Percentiles rank a stretch among this genome's conserved stretches.
These are phyloP conservation scores for Tetracladium maxilliforme DNA, from an alignment of 2,329 filamentous ascomycete genomes.

Conservation along the genomic window DNA sequence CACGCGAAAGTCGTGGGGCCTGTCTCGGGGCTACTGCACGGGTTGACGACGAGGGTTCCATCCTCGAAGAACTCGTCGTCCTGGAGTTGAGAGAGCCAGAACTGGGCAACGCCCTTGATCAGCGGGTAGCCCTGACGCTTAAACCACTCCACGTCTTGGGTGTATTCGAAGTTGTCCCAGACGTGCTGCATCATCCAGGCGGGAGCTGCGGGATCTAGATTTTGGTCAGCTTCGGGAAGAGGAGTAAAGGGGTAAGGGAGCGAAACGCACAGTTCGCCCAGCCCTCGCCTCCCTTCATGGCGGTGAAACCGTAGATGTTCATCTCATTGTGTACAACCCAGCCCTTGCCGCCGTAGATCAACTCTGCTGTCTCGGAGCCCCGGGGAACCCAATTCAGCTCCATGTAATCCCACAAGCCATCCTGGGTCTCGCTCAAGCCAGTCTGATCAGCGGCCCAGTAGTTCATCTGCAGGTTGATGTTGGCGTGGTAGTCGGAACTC, in stretches of 20 bases:
- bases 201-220: conserved; percentile 29
- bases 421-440: conserved; percentile 27
- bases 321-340: conserved; percentile 42
- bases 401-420: conserved; percentile 36
- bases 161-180: conserved; percentile 40
- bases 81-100: conserved; percentile 39
- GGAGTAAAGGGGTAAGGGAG: conserved; percentile 10
- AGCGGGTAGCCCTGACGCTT: conserved; percentile 32
- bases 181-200: conserved; percentile 48
- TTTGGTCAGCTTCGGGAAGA: no score
- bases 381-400: conserved; percentile 34
- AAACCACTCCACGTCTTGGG: conserved; percentile 29
- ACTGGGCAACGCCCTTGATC: conserved; percentile 34
- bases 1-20: conserved; percentile 38
- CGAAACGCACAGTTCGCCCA: conserved; percentile 16
- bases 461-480: conserved; percentile 49
- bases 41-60: conserved; percentile 36
- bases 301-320: conserved; percentile 43
- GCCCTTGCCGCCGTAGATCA: conserved; percentile 36
- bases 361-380: conserved; percentile 32
- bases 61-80: conserved; percentile 32
- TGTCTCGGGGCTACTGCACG: conserved; percentile 43
- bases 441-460: conserved; percentile 40
- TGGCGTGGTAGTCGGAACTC: conserved; percentile 39
- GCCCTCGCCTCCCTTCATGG: conserved; percentile 26